A percentile compares a stretch with the other conserved stretches of the same genome.
Evolutionary conservation across 768 basidiomycete genomes (phyloP).

Genomic region (Agaricus subrufescens): DNA sequence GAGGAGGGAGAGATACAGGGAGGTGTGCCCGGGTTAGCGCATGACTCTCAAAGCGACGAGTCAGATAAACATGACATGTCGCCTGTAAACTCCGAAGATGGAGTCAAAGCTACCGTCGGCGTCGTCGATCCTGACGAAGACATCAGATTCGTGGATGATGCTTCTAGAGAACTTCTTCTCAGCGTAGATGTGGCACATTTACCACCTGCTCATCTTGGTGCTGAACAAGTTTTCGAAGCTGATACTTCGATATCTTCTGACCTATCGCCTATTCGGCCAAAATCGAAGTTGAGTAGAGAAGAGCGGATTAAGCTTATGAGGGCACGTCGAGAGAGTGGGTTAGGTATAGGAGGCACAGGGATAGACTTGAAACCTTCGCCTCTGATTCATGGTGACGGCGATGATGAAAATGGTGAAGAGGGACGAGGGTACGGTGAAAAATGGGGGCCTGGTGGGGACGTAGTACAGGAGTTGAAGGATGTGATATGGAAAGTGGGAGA

Average conservation of each 20-base stretch:
- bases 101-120: conserved; percentile 11
- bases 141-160: conserved; percentile 41
- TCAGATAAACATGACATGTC: conserved; percentile 48
- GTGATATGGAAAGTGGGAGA: conserved; percentile 87
- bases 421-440: conserved; percentile 29
- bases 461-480: conserved; percentile 80
- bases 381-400: conserved; percentile 9
- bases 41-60: conserved; percentile 45
- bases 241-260: conserved; percentile 38
- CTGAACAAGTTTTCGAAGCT: conserved; percentile 82
- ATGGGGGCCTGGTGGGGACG: conserved; percentile 75
- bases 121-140: conserved; percentile 12
- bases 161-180: conserved; percentile 48
- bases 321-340: conserved; percentile 42
- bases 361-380: conserved; percentile 8
- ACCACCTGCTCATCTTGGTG: conserved; percentile 58
- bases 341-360: conserved; percentile 18
- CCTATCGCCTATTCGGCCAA: conserved; percentile 44
- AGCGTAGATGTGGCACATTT: conserved; percentile 48
- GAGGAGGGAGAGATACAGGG: conserved; percentile 36
- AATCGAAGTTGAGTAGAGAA: conserved; percentile 65
- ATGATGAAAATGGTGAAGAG: neutral
- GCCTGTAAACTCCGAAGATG: conserved; percentile 28
- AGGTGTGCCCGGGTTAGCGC: conserved; percentile 48
- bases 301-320: conserved; percentile 65